Evolutionary conservation across 2,329 filamentous ascomycete species (phyloP).

Genomic region (Tolypocladium guangdongense): DNA sequence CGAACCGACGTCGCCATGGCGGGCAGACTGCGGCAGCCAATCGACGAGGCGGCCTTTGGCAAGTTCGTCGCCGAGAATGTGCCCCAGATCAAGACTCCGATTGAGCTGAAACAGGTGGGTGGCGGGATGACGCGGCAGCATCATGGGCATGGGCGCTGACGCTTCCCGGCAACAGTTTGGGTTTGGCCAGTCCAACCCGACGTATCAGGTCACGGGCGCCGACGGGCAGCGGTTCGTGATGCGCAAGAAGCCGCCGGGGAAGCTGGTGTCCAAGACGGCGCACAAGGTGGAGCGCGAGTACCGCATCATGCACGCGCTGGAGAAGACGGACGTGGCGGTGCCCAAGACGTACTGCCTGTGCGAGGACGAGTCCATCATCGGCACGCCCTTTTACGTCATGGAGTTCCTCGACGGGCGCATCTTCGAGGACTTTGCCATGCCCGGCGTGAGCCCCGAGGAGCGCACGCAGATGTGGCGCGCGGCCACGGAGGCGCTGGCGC

Average conservation of each 20-base stretch:
- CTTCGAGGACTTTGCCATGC: slow-evolving; percentile 79
- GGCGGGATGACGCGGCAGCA: not conserved
- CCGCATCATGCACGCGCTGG: slow-evolving; percentile 75
- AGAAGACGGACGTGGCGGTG: slow-evolving; percentile 70
- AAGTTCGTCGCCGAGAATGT: slow-evolving; percentile 67
- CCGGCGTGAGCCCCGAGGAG: slow-evolving; percentile 56
- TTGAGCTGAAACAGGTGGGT: slow-evolving; percentile 79
- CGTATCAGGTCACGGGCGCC: slow-evolving; percentile 75
- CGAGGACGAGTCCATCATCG: slow-evolving; percentile 68
- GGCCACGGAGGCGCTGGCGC: slow-evolving; percentile 72
- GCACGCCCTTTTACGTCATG: slow-evolving; percentile 96
- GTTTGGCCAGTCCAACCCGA: slow-evolving; percentile 95
- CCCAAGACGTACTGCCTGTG: slow-evolving; percentile 78
- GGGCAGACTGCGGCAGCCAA: slow-evolving; percentile 78
- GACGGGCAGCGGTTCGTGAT: slow-evolving; percentile 68
- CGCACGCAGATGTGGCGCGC: slow-evolving; percentile 75
- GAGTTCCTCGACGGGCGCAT: slow-evolving; percentile 88
- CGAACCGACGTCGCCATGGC: slow-evolving; percentile 49
- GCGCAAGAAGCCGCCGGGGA: slow-evolving; percentile 96
- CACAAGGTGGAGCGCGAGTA: slow-evolving; percentile 97
- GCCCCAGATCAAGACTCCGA: slow-evolving; percentile 70
- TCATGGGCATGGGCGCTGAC: not conserved
- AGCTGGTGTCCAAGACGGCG: slow-evolving; percentile 83
- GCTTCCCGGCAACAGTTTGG: slow-evolving; percentile 55
- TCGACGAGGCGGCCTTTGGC: slow-evolving; percentile 71